Evolutionary conservation across 257 asterid species (phyloP), one percentile per base, ranked within the genome.

Genomic region (Nicotiana undulata): DNA sequence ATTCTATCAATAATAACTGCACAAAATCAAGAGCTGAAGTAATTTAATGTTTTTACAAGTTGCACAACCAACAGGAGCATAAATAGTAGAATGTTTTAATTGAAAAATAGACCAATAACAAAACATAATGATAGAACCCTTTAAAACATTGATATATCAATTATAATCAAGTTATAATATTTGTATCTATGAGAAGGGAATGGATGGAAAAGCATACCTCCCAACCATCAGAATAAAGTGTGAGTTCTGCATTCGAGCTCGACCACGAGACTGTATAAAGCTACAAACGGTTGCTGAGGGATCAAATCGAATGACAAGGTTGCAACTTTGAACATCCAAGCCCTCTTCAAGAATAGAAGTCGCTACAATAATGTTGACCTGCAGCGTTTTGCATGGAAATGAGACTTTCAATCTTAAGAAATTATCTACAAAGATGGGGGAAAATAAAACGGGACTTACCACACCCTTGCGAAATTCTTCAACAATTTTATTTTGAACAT

Each of bases 271-370:
- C 86, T 95, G 98, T 87, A 95, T 95, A 81, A 93, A 95, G 86
- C 99, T 92, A 84, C 98, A 92, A 61, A 93, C 81, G 24, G 93
- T 93, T 20, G 89, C 89, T 53, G 98, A 85, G 20, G 88, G 96
- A 83, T 95, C 99, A 81, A 92, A 95, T 82, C 99, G 89, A 44
- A 93, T 89, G 1, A 95, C 99, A 44, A 95, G 97, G 84, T 95
- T 95, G 91, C 99, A 95, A 80, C 93, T 92, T 86, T 93, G 97
- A 63, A 95, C 98, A 74, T 95, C 99, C 85, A 95, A 86, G 51
- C 97, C 97, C 91, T 95, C 99, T 87, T 95, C 98, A 32, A 95
- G 94, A 92, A 95, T 88, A 24, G 97, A 92, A 58, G 98, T 93
- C 3, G 99, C 90, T 63, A 95, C 86, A 15, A 95, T 89, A 66